These are phyloP conservation scores for Lipomyces anomalus DNA, from an alignment of 805 yeast genomes.

Conservation along the genomic window DNA sequence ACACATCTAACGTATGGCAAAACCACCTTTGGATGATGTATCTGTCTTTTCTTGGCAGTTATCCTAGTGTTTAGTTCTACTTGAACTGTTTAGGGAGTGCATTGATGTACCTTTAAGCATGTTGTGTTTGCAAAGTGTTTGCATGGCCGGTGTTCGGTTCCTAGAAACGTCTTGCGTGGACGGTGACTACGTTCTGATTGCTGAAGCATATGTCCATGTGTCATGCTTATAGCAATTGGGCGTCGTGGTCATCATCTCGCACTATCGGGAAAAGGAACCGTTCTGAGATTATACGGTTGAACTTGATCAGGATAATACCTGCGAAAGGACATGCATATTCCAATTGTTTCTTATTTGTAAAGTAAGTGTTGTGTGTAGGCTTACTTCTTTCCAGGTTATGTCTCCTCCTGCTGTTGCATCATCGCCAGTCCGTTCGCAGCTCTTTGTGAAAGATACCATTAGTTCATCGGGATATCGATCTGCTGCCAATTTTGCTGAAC, in stretches of 20 bases:
- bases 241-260: neutral
- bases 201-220: neutral
- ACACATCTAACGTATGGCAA: too few species aligned
- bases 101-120: too few species aligned
- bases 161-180: too few species aligned
- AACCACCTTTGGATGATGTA: too few species aligned
- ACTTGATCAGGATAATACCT: constrained; percentile 43
- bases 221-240: neutral
- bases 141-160: constrained; percentile 17
- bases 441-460: constrained; percentile 1
- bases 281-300: constrained; percentile 41
- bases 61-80: too few species aligned
- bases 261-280: constrained; percentile 1
- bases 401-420: constrained; percentile 25
- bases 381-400: constrained; percentile 6
- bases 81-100: too few species aligned
- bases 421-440: constrained; percentile 5
- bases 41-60: too few species aligned
- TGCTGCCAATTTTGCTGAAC: constrained; percentile 26
- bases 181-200: neutral
- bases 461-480: too few species aligned
- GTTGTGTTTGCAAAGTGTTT: too few species aligned
- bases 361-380: neutral
- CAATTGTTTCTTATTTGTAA: neutral
- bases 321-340: constrained; percentile 39